phyloP scores from a whole-genome alignment of 2,329 filamentous ascomycete genomes.

The Chalaropsis ovoidea region DNA sequence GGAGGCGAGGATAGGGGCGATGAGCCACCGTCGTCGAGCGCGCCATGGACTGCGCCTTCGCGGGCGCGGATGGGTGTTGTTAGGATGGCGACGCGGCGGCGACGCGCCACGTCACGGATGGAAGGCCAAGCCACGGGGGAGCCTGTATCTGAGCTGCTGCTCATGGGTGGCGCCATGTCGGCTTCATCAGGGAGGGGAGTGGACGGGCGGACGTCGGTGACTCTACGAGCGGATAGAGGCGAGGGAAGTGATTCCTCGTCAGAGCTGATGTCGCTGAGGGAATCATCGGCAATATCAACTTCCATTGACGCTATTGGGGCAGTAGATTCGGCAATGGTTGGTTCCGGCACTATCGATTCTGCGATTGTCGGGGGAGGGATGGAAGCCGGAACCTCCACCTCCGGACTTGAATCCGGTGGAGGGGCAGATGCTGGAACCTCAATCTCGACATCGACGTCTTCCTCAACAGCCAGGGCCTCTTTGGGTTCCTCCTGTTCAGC shows the following conservation, averaged over 20 bases:
- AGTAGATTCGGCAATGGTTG: background rate
- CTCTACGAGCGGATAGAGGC: conserved; percentile 31
- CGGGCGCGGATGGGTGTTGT: conserved; percentile 33
- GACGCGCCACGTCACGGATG: conserved; percentile 42
- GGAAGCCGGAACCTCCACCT: conserved; percentile 23
- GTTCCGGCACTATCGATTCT: background rate
- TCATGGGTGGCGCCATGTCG: conserved; percentile 47
- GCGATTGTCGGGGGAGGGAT: conserved; percentile 16
- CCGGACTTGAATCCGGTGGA: conserved; percentile 5
- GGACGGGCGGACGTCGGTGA: conserved; percentile 30
- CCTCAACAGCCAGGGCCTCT: background rate
- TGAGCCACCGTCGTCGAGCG: conserved; percentile 31
- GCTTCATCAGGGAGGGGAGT: conserved; percentile 38
- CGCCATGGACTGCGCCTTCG: conserved; percentile 4
- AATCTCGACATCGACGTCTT: conserved; percentile 14
- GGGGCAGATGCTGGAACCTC: conserved; percentile 23
- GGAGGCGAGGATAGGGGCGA: conserved; percentile 54
- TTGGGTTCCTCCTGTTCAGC: conserved; percentile 10
- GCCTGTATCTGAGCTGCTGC: conserved; percentile 38
- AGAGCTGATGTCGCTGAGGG: conserved; percentile 30
- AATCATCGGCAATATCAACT: conserved; percentile 14
- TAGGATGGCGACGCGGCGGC: conserved; percentile 35
- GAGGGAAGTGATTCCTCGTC: conserved; percentile 30
- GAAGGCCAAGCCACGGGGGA: conserved; percentile 43
- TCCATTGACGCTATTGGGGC: conserved; percentile 19